Evolutionary conservation across 2,329 filamentous ascomycete genomes (phyloP).

Genomic region (Helicocarpus griseus): DNA sequence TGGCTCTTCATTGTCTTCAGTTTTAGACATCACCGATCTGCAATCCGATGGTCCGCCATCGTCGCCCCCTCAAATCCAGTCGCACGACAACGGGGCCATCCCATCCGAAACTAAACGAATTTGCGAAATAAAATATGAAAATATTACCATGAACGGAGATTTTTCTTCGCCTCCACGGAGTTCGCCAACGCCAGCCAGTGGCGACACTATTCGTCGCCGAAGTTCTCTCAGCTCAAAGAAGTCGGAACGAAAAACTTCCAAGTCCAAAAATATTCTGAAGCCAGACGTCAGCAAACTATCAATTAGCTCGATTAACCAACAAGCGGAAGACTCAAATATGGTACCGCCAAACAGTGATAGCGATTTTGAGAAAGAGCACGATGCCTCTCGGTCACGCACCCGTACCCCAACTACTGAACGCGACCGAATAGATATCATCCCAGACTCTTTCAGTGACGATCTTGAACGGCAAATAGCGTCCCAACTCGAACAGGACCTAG

Average conservation of each 20-base stretch:
- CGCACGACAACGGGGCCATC: not conserved
- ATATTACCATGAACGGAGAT: not conserved
- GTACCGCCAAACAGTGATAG: not conserved
- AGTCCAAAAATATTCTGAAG: not conserved
- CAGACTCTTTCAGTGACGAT: constrained; percentile 31
- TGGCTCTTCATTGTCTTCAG: constrained; percentile 6
- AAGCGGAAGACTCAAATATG: not conserved
- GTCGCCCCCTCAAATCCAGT: constrained; percentile 24
- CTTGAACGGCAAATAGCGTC: constrained; percentile 36
- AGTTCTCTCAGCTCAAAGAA: not conserved
- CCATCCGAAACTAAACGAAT: not conserved
- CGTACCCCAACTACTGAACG: not conserved
- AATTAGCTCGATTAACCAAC: not conserved
- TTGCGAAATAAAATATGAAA: not conserved
- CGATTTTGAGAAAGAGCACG: not conserved
- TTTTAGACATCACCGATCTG: constrained; percentile 7
- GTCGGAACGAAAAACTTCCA: not conserved
- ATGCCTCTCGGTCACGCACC: not conserved
- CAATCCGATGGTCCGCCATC: constrained; percentile 23
- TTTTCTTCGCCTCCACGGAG: not conserved
- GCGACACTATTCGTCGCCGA: not conserved
- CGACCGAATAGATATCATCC: constrained; percentile 15
- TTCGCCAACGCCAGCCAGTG: not conserved
- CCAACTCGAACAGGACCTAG: constrained; percentile 36
- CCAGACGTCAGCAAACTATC: not conserved